Conservation (phyloP, 495 filamentous ascomycete species). For the Evernia prunastri region DNA sequence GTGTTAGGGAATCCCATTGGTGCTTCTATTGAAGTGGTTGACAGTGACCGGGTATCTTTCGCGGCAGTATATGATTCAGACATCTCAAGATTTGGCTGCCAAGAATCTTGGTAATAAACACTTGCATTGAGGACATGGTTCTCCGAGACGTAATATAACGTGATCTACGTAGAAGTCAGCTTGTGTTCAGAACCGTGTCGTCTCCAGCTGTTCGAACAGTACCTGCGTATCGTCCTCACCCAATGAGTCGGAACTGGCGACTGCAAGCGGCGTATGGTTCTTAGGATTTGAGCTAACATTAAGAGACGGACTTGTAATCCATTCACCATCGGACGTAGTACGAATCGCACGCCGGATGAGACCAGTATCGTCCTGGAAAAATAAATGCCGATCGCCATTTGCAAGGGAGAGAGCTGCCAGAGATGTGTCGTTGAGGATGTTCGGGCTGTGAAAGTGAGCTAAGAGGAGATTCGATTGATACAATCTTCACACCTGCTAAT, state of each 20-base stretch:
- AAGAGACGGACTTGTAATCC: not conserved
- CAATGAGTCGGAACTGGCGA: no score
- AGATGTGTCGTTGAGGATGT: not conserved
- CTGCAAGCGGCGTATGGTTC: not conserved
- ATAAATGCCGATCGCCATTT: not conserved
- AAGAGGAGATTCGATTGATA: not conserved
- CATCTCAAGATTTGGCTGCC: not conserved
- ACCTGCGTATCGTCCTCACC: fast-evolving
- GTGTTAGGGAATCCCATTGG: not conserved
- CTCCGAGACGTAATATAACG: not conserved
- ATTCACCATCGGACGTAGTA: not conserved
- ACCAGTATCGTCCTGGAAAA: not conserved
- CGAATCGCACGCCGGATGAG: not conserved
- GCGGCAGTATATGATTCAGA: not conserved
- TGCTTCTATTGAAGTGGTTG: not conserved
- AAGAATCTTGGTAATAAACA: no score
- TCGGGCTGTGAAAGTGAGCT: not conserved
- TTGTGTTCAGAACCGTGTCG: not conserved
- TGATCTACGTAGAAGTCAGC: not conserved
- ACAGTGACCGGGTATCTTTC: not conserved
- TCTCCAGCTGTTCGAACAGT: not conserved
- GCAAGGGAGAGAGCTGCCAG: not conserved
- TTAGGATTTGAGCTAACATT: not conserved
- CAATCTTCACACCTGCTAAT: not conserved
- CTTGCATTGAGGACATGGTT: not conserved